Evolutionary conservation across 2,329 filamentous ascomycete genomes (phyloP).

Genomic region (Hypoxylon sp.): DNA sequence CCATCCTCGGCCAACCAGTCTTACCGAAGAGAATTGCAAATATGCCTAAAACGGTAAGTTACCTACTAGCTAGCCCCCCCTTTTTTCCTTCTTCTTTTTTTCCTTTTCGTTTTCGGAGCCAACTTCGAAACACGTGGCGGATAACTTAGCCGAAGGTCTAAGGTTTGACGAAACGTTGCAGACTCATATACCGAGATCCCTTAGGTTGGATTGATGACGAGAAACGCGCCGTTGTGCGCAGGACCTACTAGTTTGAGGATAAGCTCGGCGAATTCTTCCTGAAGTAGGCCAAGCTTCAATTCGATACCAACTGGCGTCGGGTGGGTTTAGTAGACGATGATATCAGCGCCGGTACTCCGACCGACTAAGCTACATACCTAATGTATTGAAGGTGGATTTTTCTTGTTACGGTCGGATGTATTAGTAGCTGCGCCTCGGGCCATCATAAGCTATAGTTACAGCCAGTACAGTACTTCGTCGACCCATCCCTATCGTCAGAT

Average conservation of each 20-base stretch:
- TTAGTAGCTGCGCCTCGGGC: slow-evolving; percentile 39
- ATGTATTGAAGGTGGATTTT: slow-evolving; percentile 5
- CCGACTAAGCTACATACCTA: slow-evolving; percentile 22
- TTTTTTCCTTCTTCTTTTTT: too few species aligned
- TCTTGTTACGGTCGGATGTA: slow-evolving; percentile 26
- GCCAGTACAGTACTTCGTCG: slow-evolving; percentile 21
- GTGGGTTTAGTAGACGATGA: slow-evolving; percentile 21
- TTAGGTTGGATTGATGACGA: slow-evolving; percentile 21
- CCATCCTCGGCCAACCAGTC: slow-evolving; percentile 17
- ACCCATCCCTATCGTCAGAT: slow-evolving; percentile 36
- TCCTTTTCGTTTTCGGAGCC: slow-evolving; percentile 2
- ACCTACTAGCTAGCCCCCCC: neutral
- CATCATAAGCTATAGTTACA: slow-evolving; percentile 18
- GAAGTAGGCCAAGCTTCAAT: slow-evolving; percentile 13
- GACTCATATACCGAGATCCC: slow-evolving; percentile 38
- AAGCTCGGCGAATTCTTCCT: slow-evolving; percentile 30
- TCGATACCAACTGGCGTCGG: neutral
- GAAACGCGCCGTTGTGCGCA: slow-evolving; percentile 11
- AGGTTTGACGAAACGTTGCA: slow-evolving; percentile 43
- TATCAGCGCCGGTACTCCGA: slow-evolving; percentile 33
- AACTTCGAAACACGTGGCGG: slow-evolving; percentile 39
- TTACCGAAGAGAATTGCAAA: slow-evolving; percentile 25
- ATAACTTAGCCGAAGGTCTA: slow-evolving; percentile 31
- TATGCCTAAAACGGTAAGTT: slow-evolving; percentile 33
- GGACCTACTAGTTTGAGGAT: slow-evolving; percentile 37